Base-by-base conservation (phyloP, 441 rosid genomes). In the Capsella rubella region DNA sequence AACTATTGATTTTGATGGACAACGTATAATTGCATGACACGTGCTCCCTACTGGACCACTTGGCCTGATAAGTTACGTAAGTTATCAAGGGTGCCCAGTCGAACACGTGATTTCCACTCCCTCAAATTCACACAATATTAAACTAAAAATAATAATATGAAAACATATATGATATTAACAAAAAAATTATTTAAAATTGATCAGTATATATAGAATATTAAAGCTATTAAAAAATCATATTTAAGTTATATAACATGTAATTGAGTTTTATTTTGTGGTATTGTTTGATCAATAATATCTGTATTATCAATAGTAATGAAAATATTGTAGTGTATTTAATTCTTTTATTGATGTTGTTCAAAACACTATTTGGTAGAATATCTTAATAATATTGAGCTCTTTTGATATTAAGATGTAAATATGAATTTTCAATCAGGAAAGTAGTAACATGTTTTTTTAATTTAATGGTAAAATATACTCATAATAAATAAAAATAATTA, bases 81-180 rank as follows among this genome's bases (percentile, higher is more conserved):
- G 75, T 63, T 76, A 76, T 76, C 59, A 63, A 43, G 31, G 59
- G 34, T 69, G 45, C 64, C 8, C 4, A 45, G 62, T 61, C 13
- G 37, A 27, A 54, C 37, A 53, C 39, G 35, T 39, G 51, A 50
- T 34, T 34, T 34, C 37, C 37, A 34, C 37, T 34, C 37, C 37
- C 37, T 34, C 8, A 34, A 6, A 34, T 34, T 34, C 2, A 1
- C 35, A 21, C 43, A 12, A 39, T 5, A 43, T 43, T 43, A 1
- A 14, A 34, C 8, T 34, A 1, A 6, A 45, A 5, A n/a, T 15
- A 0, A n/a, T n/a, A 2, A 15, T 15, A 45, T 6, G 6, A n/a
- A n/a, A n/a, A n/a, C n/a, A n/a, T n/a, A 6, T 45, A 45, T 46
- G 46, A 12, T 46, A 46, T 2, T 46, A 8, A 15, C 1, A 46